Base-by-base conservation (phyloP, 176 grass and related monocot species). In the Phoenix roebelenii region DNA sequence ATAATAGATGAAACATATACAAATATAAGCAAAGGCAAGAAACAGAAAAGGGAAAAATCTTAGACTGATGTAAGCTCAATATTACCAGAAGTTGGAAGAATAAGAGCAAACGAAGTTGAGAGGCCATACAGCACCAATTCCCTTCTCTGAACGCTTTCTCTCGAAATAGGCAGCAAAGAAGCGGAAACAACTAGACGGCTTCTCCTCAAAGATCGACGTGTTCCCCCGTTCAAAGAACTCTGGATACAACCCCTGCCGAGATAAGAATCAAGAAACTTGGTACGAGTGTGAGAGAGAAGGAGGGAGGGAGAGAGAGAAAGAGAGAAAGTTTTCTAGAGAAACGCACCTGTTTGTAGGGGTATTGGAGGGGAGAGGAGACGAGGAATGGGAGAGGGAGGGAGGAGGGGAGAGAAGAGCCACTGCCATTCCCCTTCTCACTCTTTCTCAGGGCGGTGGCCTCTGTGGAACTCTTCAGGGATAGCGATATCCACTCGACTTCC, bases 91-190 rank as follows among this genome's bases (percentile, higher is more conserved):
- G 30, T 24, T 6, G 84, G 81, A 52, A 81, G 72, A 6, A 63
- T 59, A 23, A 91, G 57, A 22, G 49, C 49, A 6, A 91, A 80
- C 24, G 75, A 85, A 60, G 78, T 68, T 54, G 66, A 59, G 60
- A 91, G 79, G 64, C 76, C 76, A 51, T 71, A 74, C 22, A 97
- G 71, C 69, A 97, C 7, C 39, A 97, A 72, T 70, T 68, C 63
- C 79, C 93, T 77, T 74, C 93, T 88, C 57, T 76, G 69, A 64
- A 73, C n/a, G 59, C 65, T 60, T 64, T 29, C n/a, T 60, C 15
- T 70, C 18, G 54, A 35, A n/a, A 51, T 52, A 54, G 44, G 4
- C 16, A 77, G 57, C 58, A n/a, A 30, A 18, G 60, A 72, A 53
- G 73, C 71, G 5, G 53, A 83, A n/a, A 85, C 62, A 5, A 80